phyloP scores from a whole-genome alignment of 2,329 filamentous ascomycete genomes.

The Talaromyces verruculosus region DNA sequence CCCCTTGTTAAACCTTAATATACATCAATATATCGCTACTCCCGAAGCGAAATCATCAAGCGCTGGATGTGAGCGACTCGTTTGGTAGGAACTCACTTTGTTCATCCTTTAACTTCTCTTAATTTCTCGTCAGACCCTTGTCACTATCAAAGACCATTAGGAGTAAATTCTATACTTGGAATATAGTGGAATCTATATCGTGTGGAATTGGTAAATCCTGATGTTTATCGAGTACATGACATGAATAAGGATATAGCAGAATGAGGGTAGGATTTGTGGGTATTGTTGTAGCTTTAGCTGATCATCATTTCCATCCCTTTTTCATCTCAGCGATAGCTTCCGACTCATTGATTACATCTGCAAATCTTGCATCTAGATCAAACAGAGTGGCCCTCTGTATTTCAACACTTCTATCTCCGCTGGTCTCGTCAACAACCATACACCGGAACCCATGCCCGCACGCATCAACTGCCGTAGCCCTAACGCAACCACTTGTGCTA shows the following conservation, averaged over 20 bases:
- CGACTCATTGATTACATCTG: not conserved
- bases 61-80: not conserved
- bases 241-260: not conserved
- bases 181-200: not conserved
- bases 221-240: not conserved
- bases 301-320: not conserved
- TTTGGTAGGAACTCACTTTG: not conserved
- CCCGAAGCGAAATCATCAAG: not conserved
- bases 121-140: not conserved
- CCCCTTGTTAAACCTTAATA: not conserved
- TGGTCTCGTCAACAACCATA: not conserved
- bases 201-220: not conserved
- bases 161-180: not conserved
- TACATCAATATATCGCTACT: too few species aligned
- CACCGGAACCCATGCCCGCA: not conserved
- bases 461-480: constrained; percentile 4
- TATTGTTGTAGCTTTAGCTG: not conserved
- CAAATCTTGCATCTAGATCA: constrained; percentile 6
- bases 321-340: not conserved
- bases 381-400: not conserved
- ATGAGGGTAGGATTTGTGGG: not conserved
- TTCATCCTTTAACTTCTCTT: not conserved
- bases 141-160: not conserved
- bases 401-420: constrained; percentile 2
- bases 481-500: not conserved